phyloP scores from a whole-genome alignment of 2,329 filamentous ascomycete genomes.

The Pseudopithomyces chartarum region DNA sequence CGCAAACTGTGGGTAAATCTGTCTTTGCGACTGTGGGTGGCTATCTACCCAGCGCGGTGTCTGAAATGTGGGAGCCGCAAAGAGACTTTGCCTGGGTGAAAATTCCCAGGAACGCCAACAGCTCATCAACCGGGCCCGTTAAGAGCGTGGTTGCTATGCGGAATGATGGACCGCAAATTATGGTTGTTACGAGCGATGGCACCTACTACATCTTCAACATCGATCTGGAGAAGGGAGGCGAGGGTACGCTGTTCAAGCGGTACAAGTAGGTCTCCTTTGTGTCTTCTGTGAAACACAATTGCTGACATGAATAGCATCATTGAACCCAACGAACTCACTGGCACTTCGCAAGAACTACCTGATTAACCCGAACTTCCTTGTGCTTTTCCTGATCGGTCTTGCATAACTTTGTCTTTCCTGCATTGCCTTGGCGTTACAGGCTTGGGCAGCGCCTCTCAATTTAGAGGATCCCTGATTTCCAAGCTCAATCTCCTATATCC shows the following conservation, averaged over 20 bases:
- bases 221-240: slow-evolving; percentile 91
- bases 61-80: slow-evolving; percentile 96
- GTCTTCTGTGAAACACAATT: neutral
- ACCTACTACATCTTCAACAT: slow-evolving; percentile 95
- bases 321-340: slow-evolving; percentile 42
- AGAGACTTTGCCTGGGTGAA: slow-evolving; percentile 97
- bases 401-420: slow-evolving; percentile 20
- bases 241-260: slow-evolving; percentile 88
- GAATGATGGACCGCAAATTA: slow-evolving; percentile 90
- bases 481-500: neutral
- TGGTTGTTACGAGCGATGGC: slow-evolving; percentile 97
- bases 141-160: slow-evolving; percentile 97
- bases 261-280: slow-evolving; percentile 73
- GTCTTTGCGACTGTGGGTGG: slow-evolving; percentile 88
- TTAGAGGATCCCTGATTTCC: neutral
- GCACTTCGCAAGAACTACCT: slow-evolving; percentile 34
- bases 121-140: slow-evolving; percentile 58
- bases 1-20: slow-evolving; percentile 87
- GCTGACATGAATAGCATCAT: slow-evolving; percentile 37
- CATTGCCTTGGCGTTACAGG: slow-evolving; percentile 36
- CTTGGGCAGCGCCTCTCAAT: neutral
- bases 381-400: slow-evolving; percentile 5
- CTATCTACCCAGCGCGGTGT: slow-evolving; percentile 90
- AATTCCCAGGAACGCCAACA: slow-evolving; percentile 68
- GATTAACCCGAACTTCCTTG: slow-evolving; percentile 23